A percentile compares a stretch with the other conserved stretches of the same genome.
Conservation (phyloP, 2,329 filamentous ascomycete genomes). For the Chalaropsis ovoidea region DNA sequence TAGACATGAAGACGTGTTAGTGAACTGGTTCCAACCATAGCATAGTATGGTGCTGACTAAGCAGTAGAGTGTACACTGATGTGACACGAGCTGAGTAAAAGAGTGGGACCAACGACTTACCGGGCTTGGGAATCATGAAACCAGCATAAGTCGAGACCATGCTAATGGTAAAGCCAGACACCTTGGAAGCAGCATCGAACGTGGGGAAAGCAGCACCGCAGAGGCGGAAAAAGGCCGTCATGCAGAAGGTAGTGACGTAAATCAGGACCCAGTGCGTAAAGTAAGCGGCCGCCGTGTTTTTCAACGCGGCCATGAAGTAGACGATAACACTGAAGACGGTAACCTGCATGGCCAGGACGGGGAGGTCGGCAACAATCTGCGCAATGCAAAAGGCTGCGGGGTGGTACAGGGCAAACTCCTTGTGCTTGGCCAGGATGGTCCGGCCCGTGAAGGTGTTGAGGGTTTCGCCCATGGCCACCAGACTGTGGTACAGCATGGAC, state of each 20-base stretch:
- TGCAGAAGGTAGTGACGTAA: conserved; percentile 43
- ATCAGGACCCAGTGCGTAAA: conserved; percentile 53
- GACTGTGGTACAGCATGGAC: conserved; percentile 50
- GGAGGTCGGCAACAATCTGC: conserved; percentile 45
- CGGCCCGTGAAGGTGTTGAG: conserved; percentile 52
- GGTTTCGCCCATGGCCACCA: conserved; percentile 57
- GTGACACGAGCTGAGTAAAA: neutral
- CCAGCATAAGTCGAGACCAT: conserved; percentile 52
- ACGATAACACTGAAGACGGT: conserved; percentile 47
- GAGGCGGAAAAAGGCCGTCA: conserved; percentile 50
- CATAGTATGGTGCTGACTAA: neutral
- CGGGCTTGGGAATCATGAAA: conserved; percentile 50
- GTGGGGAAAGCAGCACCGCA: conserved; percentile 46
- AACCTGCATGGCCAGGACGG: conserved; percentile 49
- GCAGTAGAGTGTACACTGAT: neutral
- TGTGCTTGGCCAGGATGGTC: conserved; percentile 48
- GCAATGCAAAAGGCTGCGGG: conserved; percentile 51
- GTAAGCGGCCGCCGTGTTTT: conserved; percentile 42
- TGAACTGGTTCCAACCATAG: neutral
- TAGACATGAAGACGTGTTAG: conserved; percentile 24
- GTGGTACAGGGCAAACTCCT: conserved; percentile 45
- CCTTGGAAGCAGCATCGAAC: conserved; percentile 51
- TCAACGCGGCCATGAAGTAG: conserved; percentile 55
- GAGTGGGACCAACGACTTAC: conserved; percentile 15
- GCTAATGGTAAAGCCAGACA: conserved; percentile 42